Percentiles rank a stretch among this genome's conserved stretches.
Evolutionary conservation across 1,139 yeast species (phyloP).

Genomic region (Suhomyces anneliseae): DNA sequence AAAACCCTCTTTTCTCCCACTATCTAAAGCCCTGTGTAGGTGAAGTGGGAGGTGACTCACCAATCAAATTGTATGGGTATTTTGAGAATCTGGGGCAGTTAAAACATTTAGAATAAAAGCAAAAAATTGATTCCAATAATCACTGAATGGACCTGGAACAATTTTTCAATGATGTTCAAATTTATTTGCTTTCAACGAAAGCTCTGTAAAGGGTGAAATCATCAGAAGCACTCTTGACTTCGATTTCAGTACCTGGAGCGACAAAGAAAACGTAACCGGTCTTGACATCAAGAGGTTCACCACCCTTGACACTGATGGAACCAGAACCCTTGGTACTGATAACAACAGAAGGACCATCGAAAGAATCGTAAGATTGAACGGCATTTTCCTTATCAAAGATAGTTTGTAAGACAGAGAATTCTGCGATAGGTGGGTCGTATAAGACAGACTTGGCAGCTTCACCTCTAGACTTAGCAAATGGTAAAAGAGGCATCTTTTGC

Average conservation of each 20-base stretch:
- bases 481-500: slow-evolving; percentile 79
- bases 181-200: slow-evolving; percentile 61
- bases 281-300: slow-evolving; percentile 44
- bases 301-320: slow-evolving; percentile 44
- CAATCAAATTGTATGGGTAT: not conserved
- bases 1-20: no score
- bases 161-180: not conserved
- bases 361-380: slow-evolving; percentile 49
- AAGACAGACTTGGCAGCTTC: slow-evolving; percentile 61
- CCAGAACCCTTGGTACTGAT: slow-evolving; percentile 86
- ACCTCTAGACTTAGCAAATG: slow-evolving; percentile 65
- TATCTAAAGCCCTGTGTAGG: not conserved
- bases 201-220: slow-evolving; percentile 84
- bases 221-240: slow-evolving; percentile 52
- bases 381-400: slow-evolving; percentile 49
- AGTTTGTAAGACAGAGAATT: slow-evolving; percentile 87
- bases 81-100: no score
- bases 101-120: not conserved
- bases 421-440: slow-evolving; percentile 96
- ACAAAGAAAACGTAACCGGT: slow-evolving; percentile 82
- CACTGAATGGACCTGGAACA: not conserved
- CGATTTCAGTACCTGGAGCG: slow-evolving; percentile 72
- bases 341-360: slow-evolving; percentile 86
- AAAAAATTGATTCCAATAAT: not conserved
- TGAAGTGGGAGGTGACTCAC: not conserved